These are phyloP conservation scores for Citrullus mucosospermus DNA, from an alignment of 306 rosid genomes.

Conservation along the genomic window DNA sequence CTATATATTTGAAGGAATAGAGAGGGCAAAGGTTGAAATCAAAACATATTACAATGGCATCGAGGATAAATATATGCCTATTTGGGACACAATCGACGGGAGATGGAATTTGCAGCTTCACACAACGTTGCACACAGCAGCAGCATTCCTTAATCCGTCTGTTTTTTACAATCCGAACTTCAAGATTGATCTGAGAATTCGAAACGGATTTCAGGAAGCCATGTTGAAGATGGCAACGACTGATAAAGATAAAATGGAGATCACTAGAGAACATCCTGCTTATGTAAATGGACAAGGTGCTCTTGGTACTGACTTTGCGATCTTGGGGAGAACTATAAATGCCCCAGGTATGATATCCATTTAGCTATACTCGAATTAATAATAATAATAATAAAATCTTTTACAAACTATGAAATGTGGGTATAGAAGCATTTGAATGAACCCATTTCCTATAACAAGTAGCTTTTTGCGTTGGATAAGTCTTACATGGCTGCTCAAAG, in stretches of 20 bases:
- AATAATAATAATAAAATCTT: no score
- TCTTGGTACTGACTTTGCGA: slow-evolving; percentile 56
- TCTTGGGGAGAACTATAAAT: slow-evolving; percentile 54
- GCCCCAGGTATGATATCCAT: slow-evolving; percentile 39
- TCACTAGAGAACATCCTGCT: slow-evolving; percentile 42
- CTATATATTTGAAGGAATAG: slow-evolving; percentile 46
- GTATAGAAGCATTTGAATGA: not conserved
- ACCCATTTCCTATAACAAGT: not conserved
- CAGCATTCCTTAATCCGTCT: slow-evolving; percentile 67
- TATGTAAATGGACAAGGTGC: slow-evolving; percentile 61
- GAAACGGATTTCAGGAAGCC: slow-evolving; percentile 58
- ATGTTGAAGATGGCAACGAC: slow-evolving; percentile 37
- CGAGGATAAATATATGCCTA: slow-evolving; percentile 41
- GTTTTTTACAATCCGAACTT: slow-evolving; percentile 33
- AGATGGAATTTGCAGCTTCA: slow-evolving; percentile 57
- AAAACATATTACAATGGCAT: slow-evolving; percentile 40
- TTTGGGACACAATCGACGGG: slow-evolving; percentile 42
- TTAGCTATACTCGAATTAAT: no score
- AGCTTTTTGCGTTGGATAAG: not conserved
- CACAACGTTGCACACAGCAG: slow-evolving; percentile 54
- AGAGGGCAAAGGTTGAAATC: slow-evolving; percentile 41
- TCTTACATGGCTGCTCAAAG: not conserved
- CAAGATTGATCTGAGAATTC: slow-evolving; percentile 38
- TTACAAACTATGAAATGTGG: not conserved
- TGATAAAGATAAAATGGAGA: slow-evolving; percentile 37